Base-by-base conservation (phyloP, 352 stramenopile genomes). In the Globisporangium uncinulatum region DNA sequence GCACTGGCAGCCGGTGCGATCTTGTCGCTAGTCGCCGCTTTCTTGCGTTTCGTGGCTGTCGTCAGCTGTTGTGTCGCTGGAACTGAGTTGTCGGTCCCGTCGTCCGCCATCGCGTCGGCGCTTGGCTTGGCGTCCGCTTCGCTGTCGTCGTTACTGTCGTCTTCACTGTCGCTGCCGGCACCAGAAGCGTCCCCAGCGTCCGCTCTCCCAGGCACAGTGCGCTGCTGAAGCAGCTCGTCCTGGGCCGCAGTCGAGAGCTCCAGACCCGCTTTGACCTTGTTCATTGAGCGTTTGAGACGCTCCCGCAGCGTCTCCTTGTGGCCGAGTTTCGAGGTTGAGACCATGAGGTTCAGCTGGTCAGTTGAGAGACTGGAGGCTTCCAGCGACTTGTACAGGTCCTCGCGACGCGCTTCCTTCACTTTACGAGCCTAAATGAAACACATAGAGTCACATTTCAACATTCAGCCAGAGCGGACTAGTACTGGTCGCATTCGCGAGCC, bases 241-340 rank as follows among this genome's bases (percentile, higher is more conserved):
- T 76, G 65, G 17, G 80, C 75, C 17, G 72, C 67, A 0, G 70
- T 59, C 3, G 78, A 74, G 17, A 94, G 70, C 20, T 72, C 57
- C 39, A 94, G 64, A 3, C 84, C 84, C 19, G 81, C 81, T 55
- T 92, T 91, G 45, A 92, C 70, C 9, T 74, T 62, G 60, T 89
- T 91, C 56, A 94, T 67, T 9, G 82, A 87, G 37, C 81, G 80
- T 66, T 90, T 89, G 21, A 92, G 66, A 0, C 83, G 80, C 45
- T 92, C 81, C 13, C 77, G 71, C 56, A 92, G 64, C 49, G 82
- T 94, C 69, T 92, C 79, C 51, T 89, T 90, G 71, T 94, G 82
- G 4, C 84, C 84, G 39, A 94, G 70, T 47, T 79, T 71, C 14
- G 84, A 86, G 24, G 79, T 90, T 57, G 81, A 83, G 71, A 87